Evolutionary conservation across 768 basidiomycete species (phyloP), one percentile per base, ranked within the genome.

Genomic region (Psilocybe cubensis): DNA sequence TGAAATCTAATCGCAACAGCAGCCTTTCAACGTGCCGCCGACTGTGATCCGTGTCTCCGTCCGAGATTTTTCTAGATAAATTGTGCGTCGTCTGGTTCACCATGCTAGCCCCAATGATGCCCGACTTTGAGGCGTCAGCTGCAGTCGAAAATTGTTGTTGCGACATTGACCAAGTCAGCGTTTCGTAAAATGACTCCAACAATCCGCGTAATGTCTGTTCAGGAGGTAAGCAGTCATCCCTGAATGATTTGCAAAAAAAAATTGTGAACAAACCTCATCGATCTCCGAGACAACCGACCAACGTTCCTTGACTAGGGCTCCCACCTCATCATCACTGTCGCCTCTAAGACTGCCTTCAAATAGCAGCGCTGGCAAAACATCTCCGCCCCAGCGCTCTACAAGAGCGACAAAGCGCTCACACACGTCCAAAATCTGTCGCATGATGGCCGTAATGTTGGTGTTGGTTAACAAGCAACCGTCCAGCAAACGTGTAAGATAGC

Each of bases 331-430:
- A 20, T 78, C 77, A 4, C 75, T 82, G 5, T 61, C 63, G 8
- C 83, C 80, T 25, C 77, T 78, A 48, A 93, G 65, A 66, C 89
- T 92, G 12, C 91, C 92, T 68, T 94, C 94, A 60, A 86, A 88
- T 38, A 96, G 71, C 44, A 96, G 76, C 0, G 88, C 91, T 11
- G 94, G 94, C 2, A 96, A 75, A 8, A 96, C 85, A 67, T 96
- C 92, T 0, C 94, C 94, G 11, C 92, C 93, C 94, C 94, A 97
- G 51, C 94, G 76, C 71, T 96, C 94, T 0, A 96, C 84, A 60
- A 93, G 86, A 6, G 85, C 92, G n/a, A 88, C 89, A 67, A 96
- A 92, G 8, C 86, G 81, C 67, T 92, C 93, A 68, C 93, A 96
- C 8, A 89, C 79, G 62, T 93, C 91, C 48, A 96, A 76, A 54